Evolutionary conservation across 306 rosid species (phyloP), one percentile per base, ranked within the genome.

Genomic region (Comarum palustre): DNA sequence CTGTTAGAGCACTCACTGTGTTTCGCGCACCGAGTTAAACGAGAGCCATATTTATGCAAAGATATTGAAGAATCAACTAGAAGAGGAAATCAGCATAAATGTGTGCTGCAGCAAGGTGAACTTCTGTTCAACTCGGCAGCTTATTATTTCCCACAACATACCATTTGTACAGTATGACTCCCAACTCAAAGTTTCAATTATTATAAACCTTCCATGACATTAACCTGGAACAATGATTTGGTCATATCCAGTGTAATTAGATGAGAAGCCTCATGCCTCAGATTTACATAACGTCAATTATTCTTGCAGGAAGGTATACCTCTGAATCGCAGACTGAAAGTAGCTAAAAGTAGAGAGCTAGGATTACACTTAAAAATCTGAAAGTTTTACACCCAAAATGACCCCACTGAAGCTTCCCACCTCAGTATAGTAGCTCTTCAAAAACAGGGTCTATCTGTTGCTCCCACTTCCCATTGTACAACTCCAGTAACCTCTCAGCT

Each of bases 401-500:
- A 58, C 79, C 73, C 69, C 75, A 77, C 81, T 50, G 73, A 72
- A 73, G 80, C 45, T 69, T 71, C 67, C 64, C 72, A 73, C 81
- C 84, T 91, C 84, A 95, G 72, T 95, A 92, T 24, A 95, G 93
- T 71, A 95, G 88, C 86, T 90, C 96, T 85, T 90, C 90, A 77
- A 84, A 95, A 41, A 92, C 97, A 50, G 89, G 93, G 86, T 95
- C 96, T 55, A 95, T 87, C 43, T 81, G 81, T 68, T 87, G 91
- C 72, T 78, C 89, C 99, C 97, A 95, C 74, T 95, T 90, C 74
- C 87, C 96, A 61, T 90, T 58, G 50, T 90, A 90, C 82, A 91
- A 77, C 45, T 90, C 92, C 89, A 92, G 82, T 72, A 95, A 91
- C 84, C 75, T 92, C 84, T 95, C 97, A 48, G 97, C 96, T 27